Evolutionary conservation across 1,139 yeast species (phyloP).

Genomic region (Diutina mesorugosa): DNA sequence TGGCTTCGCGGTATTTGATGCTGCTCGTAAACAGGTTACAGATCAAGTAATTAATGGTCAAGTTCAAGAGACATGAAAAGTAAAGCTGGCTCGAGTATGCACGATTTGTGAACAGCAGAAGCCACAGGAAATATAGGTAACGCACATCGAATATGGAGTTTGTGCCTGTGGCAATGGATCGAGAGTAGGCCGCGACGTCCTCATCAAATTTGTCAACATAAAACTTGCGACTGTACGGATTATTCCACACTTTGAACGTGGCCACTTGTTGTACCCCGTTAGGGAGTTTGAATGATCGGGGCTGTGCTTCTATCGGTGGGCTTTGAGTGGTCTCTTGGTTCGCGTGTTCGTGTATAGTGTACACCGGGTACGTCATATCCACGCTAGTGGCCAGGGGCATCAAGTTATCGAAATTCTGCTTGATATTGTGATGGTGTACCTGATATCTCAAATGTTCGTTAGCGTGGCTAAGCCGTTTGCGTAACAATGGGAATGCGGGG

Average conservation of each 20-base stretch:
- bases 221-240: not conserved
- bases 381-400: conserved; percentile 5
- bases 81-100: conserved; percentile 11
- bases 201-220: conserved; percentile 9
- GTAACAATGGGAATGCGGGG: not conserved
- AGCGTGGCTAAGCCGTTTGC: not conserved
- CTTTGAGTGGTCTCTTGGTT: not conserved
- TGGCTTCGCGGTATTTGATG: not conserved
- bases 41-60: conserved; percentile 27
- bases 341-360: conserved; percentile 12
- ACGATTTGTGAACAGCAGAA: conserved; percentile 19
- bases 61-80: conserved; percentile 27
- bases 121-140: conserved; percentile 20
- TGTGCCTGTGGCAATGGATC: conserved; percentile 15
- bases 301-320: not conserved
- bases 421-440: not conserved
- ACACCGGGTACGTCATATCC: conserved; percentile 26
- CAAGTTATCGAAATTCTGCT: not conserved
- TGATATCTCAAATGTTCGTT: not conserved
- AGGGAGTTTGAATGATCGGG: conserved; percentile 8
- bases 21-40: conserved; percentile 8
- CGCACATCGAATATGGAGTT: conserved; percentile 19
- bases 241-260: conserved; percentile 7
- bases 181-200: conserved; percentile 8
- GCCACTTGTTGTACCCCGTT: conserved; percentile 8